Conservation (phyloP, 208 protist species). For the Leishmania lainsoni region DNA sequence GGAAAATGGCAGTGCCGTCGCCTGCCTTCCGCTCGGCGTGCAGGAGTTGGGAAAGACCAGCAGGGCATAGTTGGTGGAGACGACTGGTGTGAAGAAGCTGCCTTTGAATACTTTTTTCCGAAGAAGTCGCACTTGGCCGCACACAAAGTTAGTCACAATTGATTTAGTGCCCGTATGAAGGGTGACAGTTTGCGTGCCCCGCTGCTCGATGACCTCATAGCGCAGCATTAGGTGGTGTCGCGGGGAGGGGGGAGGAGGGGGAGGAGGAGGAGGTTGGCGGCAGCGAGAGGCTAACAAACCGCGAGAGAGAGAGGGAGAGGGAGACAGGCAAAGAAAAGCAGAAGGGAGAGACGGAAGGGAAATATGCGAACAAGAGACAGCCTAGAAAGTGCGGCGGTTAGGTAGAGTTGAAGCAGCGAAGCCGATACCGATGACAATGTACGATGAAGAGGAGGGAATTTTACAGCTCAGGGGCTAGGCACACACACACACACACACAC, state of each 20-base stretch:
- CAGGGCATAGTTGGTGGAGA: constrained; percentile 67
- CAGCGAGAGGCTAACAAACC: not conserved
- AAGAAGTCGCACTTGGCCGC: constrained; percentile 57
- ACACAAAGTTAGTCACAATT: constrained; percentile 11
- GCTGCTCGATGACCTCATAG: constrained; percentile 19
- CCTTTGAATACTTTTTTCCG: constrained; percentile 68
- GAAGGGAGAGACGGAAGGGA: not conserved
- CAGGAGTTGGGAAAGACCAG: constrained; percentile 62
- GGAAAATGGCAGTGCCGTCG: not conserved
- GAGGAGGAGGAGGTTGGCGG: not conserved
- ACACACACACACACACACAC: too few relatives aligned
- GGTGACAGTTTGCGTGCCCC: constrained; percentile 23
- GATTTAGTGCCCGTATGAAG: constrained; percentile 14
- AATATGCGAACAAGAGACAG: not conserved
- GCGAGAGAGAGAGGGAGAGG: not conserved
- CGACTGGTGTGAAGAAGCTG: constrained; percentile 74
- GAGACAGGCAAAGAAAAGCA: not conserved
- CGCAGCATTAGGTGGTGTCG: constrained; percentile 9
- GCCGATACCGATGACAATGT: not conserved
- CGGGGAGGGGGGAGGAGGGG: not conserved
- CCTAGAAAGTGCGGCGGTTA: not conserved
- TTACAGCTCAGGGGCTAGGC: not conserved
- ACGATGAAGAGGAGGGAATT: not conserved
- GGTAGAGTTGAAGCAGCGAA: not conserved
- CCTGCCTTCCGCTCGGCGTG: not conserved